phyloP scores from a whole-genome alignment of 2,329 filamentous ascomycete species.

The Sclerotinia spermophila region DNA sequence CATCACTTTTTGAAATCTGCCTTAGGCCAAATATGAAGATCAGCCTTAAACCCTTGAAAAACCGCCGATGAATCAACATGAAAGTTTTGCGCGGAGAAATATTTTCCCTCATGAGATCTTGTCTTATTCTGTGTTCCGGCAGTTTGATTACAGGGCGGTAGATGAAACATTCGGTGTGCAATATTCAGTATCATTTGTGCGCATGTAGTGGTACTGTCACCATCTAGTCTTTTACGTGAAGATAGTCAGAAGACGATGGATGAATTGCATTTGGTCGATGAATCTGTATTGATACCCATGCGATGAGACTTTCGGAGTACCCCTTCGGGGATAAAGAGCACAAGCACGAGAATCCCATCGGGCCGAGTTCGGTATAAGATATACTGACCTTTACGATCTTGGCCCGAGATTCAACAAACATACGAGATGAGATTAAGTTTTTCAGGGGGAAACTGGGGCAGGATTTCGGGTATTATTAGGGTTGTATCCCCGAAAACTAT shows the following conservation, averaged over 20 bases:
- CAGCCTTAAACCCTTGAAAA: neutral
- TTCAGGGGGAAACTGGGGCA: slow-evolving; percentile 7
- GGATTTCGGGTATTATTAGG: slow-evolving; percentile 12
- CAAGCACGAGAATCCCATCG: neutral
- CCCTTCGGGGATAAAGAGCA: neutral
- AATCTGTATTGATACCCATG: neutral
- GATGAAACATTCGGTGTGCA: neutral
- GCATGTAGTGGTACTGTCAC: neutral
- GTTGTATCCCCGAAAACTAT: slow-evolving; percentile 6
- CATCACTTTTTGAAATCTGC: neutral
- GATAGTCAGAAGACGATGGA: neutral
- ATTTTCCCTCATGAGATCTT: neutral
- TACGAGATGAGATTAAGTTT: slow-evolving; percentile 2
- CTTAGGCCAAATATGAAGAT: neutral
- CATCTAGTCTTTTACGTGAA: neutral
- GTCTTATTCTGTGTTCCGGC: neutral
- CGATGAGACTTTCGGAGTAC: neutral
- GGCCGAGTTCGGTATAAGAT: slow-evolving; percentile 7
- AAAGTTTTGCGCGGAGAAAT: neutral
- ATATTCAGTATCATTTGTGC: neutral
- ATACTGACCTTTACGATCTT: neutral
- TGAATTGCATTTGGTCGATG: neutral
- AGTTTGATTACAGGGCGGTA: neutral
- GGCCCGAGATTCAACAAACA: neutral
- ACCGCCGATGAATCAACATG: neutral